Evolutionary conservation across 208 protist genomes (phyloP).

Genomic region (Eutreptiella sp.): DNA sequence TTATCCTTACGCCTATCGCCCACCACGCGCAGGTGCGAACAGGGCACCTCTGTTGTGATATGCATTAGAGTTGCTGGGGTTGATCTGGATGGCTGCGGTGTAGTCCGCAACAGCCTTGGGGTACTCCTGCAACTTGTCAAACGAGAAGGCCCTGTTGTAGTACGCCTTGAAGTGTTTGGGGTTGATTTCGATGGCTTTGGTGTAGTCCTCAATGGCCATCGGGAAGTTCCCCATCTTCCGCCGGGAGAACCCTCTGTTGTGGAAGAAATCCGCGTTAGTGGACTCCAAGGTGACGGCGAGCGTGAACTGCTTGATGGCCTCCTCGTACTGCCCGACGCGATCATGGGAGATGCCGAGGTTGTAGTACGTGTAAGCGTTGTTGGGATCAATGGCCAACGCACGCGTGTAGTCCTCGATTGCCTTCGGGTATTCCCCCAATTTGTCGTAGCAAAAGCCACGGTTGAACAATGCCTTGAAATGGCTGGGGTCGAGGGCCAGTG

Average conservation of each 20-base stretch:
- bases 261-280: conserved; percentile 59
- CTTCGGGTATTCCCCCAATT: conserved; percentile 47
- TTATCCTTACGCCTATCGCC: background rate
- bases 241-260: conserved; percentile 67
- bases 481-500: conserved; percentile 52
- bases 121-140: conserved; percentile 60
- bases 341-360: conserved; percentile 76
- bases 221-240: conserved; percentile 49
- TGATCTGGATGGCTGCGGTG: conserved; percentile 55
- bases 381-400: conserved; percentile 55
- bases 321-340: conserved; percentile 43
- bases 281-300: conserved; percentile 57
- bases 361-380: conserved; percentile 74
- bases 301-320: conserved; percentile 57
- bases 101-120: conserved; percentile 61
- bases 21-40: background rate
- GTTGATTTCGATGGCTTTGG: conserved; percentile 53
- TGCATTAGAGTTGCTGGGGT: conserved; percentile 55
- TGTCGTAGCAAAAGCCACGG: conserved; percentile 66
- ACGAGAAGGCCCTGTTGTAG: conserved; percentile 83
- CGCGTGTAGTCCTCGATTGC: conserved; percentile 66
- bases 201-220: conserved; percentile 62
- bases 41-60: conserved; percentile 79
- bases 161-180: conserved; percentile 75
- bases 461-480: conserved; percentile 83